Evolutionary conservation across 2,329 filamentous ascomycete genomes (phyloP), one percentile per base, ranked within the genome.

Genomic region (Epichloe aotearoae): DNA sequence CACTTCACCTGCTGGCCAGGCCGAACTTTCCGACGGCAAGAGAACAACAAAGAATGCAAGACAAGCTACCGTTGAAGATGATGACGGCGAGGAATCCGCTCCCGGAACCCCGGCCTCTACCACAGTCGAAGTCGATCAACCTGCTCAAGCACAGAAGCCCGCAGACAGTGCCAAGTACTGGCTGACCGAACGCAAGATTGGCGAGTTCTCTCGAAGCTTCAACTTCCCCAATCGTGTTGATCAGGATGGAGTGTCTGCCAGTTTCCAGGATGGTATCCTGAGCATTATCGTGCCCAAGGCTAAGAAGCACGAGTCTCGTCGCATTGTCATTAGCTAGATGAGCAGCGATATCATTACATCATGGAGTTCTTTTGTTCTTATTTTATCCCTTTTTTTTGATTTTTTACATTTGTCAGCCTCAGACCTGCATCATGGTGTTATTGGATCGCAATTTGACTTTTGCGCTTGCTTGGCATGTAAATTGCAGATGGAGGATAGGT

Each of bases 151-250:
- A 26, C 61, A 64, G 52, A 64, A 67, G 55, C 57, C 64, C 5
- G 59, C 58, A 46, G 68, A 73, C 53, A 66, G 70, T 43, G 66
- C 71, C 58, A 83, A 80, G 67, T 90, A 82, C 74, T 91, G 86
- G 86, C 70, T 82, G 54, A 72, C 73, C 37, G 82, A 86, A 69
- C 80, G 82, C 58, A 76, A 73, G 53, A 69, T 83, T 52, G 83
- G 83, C 63, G 75, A 82, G 57, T 88, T 87, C 69, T 73, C 77
- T 46, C 77, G 84, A 55, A 78, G 73, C 53, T 87, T 87, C 70
- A 77, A 71, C 64, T 87, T 88, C 71, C 80, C 83, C 1, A 67
- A 68, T 49, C 76, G 75, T 30, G 74, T 88, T 54, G 79, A 85
- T 60, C 75, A 79, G 59, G 77, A 81, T 15, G 67, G 60, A 3